phyloP scores from a whole-genome alignment of 805 yeast genomes.

The Saccharomyces cerevisiae region DNA sequence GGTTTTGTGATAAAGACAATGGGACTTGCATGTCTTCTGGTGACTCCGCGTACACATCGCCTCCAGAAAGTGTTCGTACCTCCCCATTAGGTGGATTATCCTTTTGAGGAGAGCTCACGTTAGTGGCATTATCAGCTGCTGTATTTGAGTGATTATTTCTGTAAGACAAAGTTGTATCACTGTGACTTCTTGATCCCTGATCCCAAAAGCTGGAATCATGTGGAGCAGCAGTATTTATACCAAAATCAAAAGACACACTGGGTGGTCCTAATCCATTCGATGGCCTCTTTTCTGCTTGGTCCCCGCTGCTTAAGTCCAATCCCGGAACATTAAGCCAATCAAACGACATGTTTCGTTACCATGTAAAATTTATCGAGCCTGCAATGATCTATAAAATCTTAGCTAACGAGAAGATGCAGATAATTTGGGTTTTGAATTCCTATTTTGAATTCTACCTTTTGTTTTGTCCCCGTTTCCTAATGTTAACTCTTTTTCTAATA shows the following conservation, averaged over 20 bases:
- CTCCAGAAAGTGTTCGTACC: neutral
- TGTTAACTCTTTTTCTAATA: neutral
- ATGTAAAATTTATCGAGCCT: neutral
- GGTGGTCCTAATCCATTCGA: conserved; percentile 35
- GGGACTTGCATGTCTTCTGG: conserved; percentile 43
- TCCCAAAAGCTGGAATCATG: neutral
- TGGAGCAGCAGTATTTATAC: conserved; percentile 1
- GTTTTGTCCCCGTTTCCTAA: neutral
- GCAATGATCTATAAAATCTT: neutral
- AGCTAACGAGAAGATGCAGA: neutral
- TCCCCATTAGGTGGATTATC: neutral
- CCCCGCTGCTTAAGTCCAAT: conserved; percentile 17
- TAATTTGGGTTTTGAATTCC: neutral
- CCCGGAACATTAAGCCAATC: conserved; percentile 47
- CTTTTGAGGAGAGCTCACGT: neutral
- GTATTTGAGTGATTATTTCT: neutral
- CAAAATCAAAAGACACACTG: conserved; percentile 42
- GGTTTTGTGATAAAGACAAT: conserved; percentile 54
- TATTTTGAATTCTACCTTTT: neutral
- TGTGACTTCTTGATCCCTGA: conserved; percentile 1
- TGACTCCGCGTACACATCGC: conserved; percentile 17
- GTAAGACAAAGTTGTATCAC: conserved; percentile 2
- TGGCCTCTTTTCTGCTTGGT: conserved; percentile 3
- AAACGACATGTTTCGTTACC: conserved; percentile 33
- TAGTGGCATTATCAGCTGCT: neutral